A percentile compares a stretch with the other conserved stretches of the same genome.
phyloP scores from a whole-genome alignment of 805 yeast genomes.

The Candida palmyrensis region DNA sequence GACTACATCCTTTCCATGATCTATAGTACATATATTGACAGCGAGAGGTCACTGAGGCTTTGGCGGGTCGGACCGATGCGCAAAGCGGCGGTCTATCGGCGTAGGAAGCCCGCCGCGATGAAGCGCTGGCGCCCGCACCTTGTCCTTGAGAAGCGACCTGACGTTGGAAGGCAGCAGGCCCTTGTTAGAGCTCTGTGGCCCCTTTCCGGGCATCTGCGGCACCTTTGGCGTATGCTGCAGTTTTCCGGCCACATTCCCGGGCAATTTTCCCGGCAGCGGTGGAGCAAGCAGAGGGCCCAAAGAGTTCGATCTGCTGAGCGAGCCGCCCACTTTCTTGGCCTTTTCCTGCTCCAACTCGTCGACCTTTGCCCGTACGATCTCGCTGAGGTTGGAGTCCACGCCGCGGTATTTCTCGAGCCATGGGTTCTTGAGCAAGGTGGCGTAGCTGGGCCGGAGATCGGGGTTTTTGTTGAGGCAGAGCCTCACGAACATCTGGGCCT shows the following conservation, averaged over 20 bases:
- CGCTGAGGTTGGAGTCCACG: slow-evolving; percentile 25
- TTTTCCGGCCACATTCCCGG: too few species aligned
- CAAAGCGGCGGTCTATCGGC: too few species aligned
- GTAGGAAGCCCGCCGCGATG: slow-evolving; percentile 39
- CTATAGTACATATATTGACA: slow-evolving; percentile 1
- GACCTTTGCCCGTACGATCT: slow-evolving; percentile 20
- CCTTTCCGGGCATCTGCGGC: too few species aligned
- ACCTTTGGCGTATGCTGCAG: too few species aligned
- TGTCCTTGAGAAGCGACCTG: slow-evolving; percentile 32
- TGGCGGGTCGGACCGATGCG: too few species aligned
- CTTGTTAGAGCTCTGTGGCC: slow-evolving; percentile 4
- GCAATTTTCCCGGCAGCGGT: too few species aligned
- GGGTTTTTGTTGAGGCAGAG: slow-evolving; percentile 80
- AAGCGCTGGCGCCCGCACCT: slow-evolving; percentile 40
- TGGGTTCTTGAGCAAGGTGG: slow-evolving; percentile 69
- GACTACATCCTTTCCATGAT: not conserved
- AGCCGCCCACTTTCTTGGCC: slow-evolving; percentile 9
- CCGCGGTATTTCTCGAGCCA: slow-evolving; percentile 63
- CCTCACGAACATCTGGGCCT: slow-evolving; percentile 77
- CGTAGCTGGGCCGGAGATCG: slow-evolving; percentile 73
- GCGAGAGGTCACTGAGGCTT: too few species aligned
- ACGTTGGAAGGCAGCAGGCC: slow-evolving; percentile 26
- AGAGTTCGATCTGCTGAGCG: slow-evolving; percentile 13
- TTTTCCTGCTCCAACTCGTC: slow-evolving; percentile 12
- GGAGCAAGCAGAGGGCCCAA: slow-evolving; percentile 2